Base-by-base conservation (phyloP, 1,139 yeast species). In the Kodamaea sp. region DNA sequence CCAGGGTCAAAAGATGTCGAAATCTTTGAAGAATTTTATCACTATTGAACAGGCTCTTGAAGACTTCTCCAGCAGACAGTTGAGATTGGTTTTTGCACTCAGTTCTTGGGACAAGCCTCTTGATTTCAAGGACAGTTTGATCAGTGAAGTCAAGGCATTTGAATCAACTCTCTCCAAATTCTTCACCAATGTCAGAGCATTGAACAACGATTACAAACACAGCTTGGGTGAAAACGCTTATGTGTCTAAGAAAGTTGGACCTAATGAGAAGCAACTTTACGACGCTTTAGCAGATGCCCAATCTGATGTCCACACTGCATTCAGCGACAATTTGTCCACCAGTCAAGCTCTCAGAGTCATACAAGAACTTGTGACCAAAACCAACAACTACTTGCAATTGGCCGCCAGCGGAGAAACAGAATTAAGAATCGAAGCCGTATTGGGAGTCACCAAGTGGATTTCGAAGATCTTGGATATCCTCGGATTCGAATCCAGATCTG, bases 1-100 rank as follows among this genome's bases (percentile, higher is more conserved):
- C 49, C 97, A 92, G 59, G 99, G 99, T 14, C 97, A 89, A 64
- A 92, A 92, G 58, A 92, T 92, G 99, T 84, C 95, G 31, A 92
- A 92, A 63, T 84, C 95, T 24, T 73, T 92, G 53, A 92, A 92
- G 62, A 92, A 92, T 62, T 92, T 92, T 59, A 90, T 94, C 53
- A 90, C 98, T 8, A 89, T 92, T 47, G 87, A 85, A 47, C 95
- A 92, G 56, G 97, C 97, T 1, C 72, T 94, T 44, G 64, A 72
- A 29, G 76, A 63, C 42, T 87, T 77, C 56, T 61, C 85, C 3
- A 61, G 94, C 2, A 79, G 97, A 49, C 97, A 92, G 60, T 71
- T 92, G 51, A 77, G 99, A 47, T 72, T 92, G 48, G 90, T 90
- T 9, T 92, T 92, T 68, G 95, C 95, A 2, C 71, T 87, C 51